A percentile compares a stretch with the other conserved stretches of the same genome.
Conservation (phyloP, 345 rosid genomes). For the Euphorbia lathyris region DNA sequence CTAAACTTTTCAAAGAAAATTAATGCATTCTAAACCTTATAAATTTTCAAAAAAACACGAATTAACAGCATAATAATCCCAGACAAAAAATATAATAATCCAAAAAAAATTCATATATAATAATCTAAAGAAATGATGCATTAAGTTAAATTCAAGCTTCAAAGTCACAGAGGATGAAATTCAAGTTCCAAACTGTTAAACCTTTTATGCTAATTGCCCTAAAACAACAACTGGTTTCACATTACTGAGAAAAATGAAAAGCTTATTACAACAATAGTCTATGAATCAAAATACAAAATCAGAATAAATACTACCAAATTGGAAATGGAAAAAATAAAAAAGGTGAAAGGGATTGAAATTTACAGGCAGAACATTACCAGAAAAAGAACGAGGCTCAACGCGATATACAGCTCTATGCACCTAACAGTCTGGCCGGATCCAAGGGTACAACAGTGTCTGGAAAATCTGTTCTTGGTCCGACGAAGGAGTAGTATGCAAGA, state of each 20-base stretch:
- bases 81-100: too few relatives aligned
- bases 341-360: constrained; percentile 4
- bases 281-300: background rate
- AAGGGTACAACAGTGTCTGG: constrained; percentile 61
- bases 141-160: too few relatives aligned
- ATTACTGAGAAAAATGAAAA: constrained; percentile 27
- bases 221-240: constrained; percentile 19
- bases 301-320: constrained; percentile 13
- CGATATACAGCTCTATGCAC: constrained; percentile 42
- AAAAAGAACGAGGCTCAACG: constrained; percentile 9
- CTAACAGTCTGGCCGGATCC: constrained; percentile 25
- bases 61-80: too few relatives aligned
- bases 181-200: background rate
- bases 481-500: constrained; percentile 90
- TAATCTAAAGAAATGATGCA: too few relatives aligned
- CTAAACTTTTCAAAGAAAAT: too few relatives aligned
- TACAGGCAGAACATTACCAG: constrained; percentile 24
- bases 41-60: too few relatives aligned
- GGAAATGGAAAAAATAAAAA: background rate
- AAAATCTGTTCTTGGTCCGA: constrained; percentile 83
- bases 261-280: constrained; percentile 35
- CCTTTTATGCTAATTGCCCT: background rate
- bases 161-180: background rate
- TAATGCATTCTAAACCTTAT: too few relatives aligned
- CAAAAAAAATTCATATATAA: too few relatives aligned